Base-by-base conservation (phyloP, 805 yeast genomes). In the Sugiyamaella americana region DNA sequence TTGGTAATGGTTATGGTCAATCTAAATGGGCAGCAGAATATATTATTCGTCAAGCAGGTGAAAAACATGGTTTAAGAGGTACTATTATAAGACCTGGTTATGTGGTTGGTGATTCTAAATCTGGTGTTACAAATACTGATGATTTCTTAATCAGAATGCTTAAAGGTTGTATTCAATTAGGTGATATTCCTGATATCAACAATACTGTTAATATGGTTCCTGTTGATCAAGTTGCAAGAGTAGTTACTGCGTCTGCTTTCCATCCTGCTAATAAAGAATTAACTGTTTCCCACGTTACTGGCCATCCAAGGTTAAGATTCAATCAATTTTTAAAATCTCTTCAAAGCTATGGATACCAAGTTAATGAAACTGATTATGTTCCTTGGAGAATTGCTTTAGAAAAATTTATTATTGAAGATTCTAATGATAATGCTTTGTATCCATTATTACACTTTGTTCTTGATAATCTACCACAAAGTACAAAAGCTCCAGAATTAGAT, bases 11-110 rank as follows among this genome's bases (percentile, higher is more conserved):
- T 16, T 93, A 93, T 62, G 99, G 99, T 40, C 99, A 94, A 70
- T 78, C 93, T 55, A 93, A 93, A 66, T 93, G 99, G 99, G 87
- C 88, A 32, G 94, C 96, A 22, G 99, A 93, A 68, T 79, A 85
- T 57, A 72, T 93, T 40, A 80, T 87, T 51, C 79, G 98, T 62
- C 73, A 74, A 47, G 98, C 98, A 4, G 98, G 97, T 38, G 75
- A 76, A 47, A 70, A 82, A 45, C 47, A 51, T 17, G 98, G 99
- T 5, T 74, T 94, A 54, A 73, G 80, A 52, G 99, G 98, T 32
- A 78, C 89, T 45, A 82, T 93, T 57, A 79, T 91, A 35, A 80
- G 99, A 66, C 98, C 99, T 1, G 98, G 99, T 39, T 93, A 93
- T 60, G 88, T 93, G 41, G 83, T 94, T 51, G 98, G 98, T 47